Base-by-base conservation (phyloP, 2,329 filamentous ascomycete genomes). In the Aschersonia sp. region DNA sequence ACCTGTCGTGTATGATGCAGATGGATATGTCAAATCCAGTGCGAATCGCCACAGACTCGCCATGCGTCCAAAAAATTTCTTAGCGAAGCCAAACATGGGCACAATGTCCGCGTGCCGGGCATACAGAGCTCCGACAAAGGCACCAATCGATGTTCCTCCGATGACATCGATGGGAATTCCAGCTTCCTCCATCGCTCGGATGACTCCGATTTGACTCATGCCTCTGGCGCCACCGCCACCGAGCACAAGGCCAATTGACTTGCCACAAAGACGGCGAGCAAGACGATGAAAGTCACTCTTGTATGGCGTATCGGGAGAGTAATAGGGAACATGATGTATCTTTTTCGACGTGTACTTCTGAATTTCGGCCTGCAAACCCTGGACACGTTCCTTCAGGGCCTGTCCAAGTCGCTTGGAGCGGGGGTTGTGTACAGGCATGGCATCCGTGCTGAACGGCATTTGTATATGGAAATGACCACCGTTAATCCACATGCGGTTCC, bases 61-160 rank as follows among this genome's bases (percentile, higher is more conserved):
- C 94, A 98, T 98, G n/a, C 94, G 84, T 5, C 92, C 89, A 0
- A 92, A 79, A 63, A 98, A 98, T 62, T 96, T 96, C 75, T 98
- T 98, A 11, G 88, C 88, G 43, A 94, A 78, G 0, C 92, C 92
- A 58, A 94, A 95, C 77, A 97, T 95, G 10, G 92, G 92, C 5
- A 98, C 90, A 1, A 96, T 82, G 59, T 98, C 94, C 8, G 90
- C 92, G 61, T 98, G 92, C 49, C 90, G 85, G 1, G 94, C 92
- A 62, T 98, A 98, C 2, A 98, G 71, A 1, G 87, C 92, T 6
- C 94, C 92, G 47, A 97, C 89, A 61, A 98, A 97, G 1, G 90
- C 80, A 12, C 92, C 92, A 48, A 98, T 98, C 0, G 90, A 97
- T 2, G 92, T 98, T 6, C 92, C 92, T 2, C 94, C 92, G 30